Evolutionary conservation across 2,329 filamentous ascomycete species (phyloP), one percentile per base, ranked within the genome.

Genomic region (Xylaria sp.): DNA sequence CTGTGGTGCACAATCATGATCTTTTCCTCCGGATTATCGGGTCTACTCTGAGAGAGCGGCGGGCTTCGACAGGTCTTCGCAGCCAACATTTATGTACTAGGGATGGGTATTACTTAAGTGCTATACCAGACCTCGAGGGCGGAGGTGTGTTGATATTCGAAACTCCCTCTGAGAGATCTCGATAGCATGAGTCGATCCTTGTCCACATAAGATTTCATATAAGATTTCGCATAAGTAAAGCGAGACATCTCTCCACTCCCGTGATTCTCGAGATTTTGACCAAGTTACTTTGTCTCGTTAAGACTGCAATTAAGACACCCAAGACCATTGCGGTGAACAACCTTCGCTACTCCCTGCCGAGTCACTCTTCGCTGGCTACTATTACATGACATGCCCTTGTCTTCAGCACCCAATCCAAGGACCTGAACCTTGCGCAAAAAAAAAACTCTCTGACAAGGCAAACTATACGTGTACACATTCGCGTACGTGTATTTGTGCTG

Each of bases 321-420:
- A 38, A 29, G 19, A 38, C 23, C 21, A 29, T 9, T 37, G 13
- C 33, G 10, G 6, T 41, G 13, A 40, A 33, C 11, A 25, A 17
- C 29, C 33, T 55, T 43, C 23, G 40, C 33, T 17, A 17, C 15
- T 17, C 31, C 11, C n/a, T 21, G 23, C 38, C 43, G 37, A 62
- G 49, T 58, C 60, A 58, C 15, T 40, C 19, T 54, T 46, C 13
- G 59, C 59, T 62, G 48, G 47, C 43, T 44, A 23, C 44, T 35
- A 29, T 40, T 49, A 47, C 53, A 27, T 29, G 40, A 25, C 25
- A n/a, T 54, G 10, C 27, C 54, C 54, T 58, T 37, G 59, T 58
- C 58, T 13, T 37, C 15, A 48, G 17, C 51, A 52, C 25, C 48
- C 51, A 44, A 62, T 15, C 21, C 25, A 38, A 31, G 3, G 19